phyloP scores from a whole-genome alignment of 2,329 filamentous ascomycete genomes.

The Orbilia ellipsospora region DNA sequence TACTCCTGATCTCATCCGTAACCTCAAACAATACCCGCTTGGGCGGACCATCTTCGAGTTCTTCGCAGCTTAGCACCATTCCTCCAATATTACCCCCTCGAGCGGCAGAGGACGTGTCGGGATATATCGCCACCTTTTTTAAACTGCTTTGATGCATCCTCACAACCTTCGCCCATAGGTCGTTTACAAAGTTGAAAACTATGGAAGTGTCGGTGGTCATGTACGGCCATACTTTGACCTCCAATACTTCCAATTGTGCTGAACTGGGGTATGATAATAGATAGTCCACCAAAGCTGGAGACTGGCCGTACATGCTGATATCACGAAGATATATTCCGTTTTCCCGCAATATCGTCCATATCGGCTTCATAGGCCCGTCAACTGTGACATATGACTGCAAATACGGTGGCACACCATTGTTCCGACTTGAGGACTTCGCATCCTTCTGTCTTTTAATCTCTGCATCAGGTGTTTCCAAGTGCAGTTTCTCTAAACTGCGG shows the following conservation, averaged over 20 bases:
- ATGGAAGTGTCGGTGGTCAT: not conserved
- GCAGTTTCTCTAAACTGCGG: not conserved
- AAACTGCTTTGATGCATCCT: not conserved
- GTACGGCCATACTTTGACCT: slow-evolving; percentile 18
- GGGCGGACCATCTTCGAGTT: not conserved
- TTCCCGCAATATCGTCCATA: slow-evolving; percentile 17
- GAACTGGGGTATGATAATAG: slow-evolving; percentile 8
- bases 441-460: not conserved
- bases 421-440: not conserved
- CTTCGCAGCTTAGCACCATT: not conserved
- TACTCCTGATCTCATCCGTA: not conserved
- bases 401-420: not conserved
- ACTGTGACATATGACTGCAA: not conserved
- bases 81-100: not conserved
- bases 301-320: slow-evolving; percentile 16
- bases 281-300: not conserved
- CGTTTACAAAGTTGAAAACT: not conserved
- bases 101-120: not conserved
- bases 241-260: not conserved
- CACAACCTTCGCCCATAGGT: slow-evolving; percentile 7
- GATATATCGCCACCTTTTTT: slow-evolving; percentile 4
- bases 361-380: not conserved
- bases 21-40: not conserved
- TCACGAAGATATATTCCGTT: slow-evolving; percentile 7
- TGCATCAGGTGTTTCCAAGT: not conserved